These are phyloP conservation scores for Pharus latifolius DNA, from an alignment of 176 grass and related monocot species.

Conservation along the genomic window DNA sequence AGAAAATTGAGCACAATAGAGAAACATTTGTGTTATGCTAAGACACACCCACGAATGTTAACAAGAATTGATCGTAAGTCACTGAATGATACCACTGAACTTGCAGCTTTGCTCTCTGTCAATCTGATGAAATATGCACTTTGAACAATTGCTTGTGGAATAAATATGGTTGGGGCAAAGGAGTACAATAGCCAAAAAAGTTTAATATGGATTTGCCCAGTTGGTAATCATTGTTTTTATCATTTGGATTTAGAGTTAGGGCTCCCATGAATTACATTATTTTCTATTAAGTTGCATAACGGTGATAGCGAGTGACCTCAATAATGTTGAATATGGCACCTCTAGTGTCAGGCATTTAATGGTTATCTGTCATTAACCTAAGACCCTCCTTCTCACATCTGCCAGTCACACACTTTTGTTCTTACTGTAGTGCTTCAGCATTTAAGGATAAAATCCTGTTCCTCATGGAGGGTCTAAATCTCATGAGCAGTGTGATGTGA, in stretches of 20 bases:
- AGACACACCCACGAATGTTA: not conserved
- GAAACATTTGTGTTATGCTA: not conserved
- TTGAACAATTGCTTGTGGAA: not conserved
- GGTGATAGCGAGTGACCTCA: not conserved
- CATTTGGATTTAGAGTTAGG: not conserved
- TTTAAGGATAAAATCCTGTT: not conserved
- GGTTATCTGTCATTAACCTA: not conserved
- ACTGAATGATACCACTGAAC: not conserved
- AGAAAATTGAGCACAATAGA: not conserved
- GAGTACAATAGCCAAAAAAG: not conserved
- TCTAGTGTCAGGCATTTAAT: not conserved
- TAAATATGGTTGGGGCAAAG: not conserved
- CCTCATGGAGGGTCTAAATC: not conserved
- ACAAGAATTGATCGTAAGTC: not conserved
- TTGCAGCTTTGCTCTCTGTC: slow-evolving; percentile 1
- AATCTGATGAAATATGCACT: not conserved
- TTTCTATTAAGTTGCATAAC: not conserved
- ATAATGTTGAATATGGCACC: not conserved
- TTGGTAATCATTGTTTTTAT: not conserved
- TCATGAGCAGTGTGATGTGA: not conserved
- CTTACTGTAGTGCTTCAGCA: not conserved
- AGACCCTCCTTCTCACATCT: not conserved
- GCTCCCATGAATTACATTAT: not conserved
- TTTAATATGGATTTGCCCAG: not conserved
- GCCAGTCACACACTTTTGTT: not conserved